These are phyloP conservation scores for Chalciporus piperatus DNA, from an alignment of 768 basidiomycete species.

Conservation along the genomic window DNA sequence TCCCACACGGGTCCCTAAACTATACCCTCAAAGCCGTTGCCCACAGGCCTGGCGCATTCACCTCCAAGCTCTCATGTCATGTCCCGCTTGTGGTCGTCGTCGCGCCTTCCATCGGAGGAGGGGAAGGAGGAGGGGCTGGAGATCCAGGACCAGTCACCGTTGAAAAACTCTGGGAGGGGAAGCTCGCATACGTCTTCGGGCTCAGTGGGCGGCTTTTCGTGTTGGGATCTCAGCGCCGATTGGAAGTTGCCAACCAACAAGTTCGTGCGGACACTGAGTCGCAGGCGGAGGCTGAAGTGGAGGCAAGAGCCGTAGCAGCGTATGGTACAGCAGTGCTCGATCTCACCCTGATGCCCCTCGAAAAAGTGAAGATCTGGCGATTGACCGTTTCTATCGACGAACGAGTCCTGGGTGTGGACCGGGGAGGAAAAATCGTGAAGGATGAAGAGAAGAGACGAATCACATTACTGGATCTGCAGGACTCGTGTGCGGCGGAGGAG, in stretches of 20 bases:
- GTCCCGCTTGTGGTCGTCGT: slow-evolving; percentile 76
- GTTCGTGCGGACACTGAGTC: not conserved
- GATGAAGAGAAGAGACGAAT: slow-evolving; percentile 11
- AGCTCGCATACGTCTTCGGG: slow-evolving; percentile 78
- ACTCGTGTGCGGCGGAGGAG: slow-evolving; percentile 16
- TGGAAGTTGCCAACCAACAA: not conserved
- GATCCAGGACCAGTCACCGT: slow-evolving; percentile 80
- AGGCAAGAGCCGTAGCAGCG: slow-evolving; percentile 10
- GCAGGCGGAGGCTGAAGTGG: too few species aligned
- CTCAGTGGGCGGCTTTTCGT: slow-evolving; percentile 79
- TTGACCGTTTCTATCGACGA: slow-evolving; percentile 74
- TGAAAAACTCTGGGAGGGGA: slow-evolving; percentile 88
- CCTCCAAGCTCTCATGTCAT: slow-evolving; percentile 64
- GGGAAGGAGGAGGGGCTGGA: slow-evolving; percentile 43
- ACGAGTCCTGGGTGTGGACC: slow-evolving; percentile 11
- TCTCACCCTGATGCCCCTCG: slow-evolving; percentile 79
- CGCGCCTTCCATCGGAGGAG: slow-evolving; percentile 75
- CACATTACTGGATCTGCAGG: slow-evolving; percentile 19
- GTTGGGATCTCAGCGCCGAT: slow-evolving; percentile 49
- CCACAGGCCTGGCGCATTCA: slow-evolving; percentile 85
- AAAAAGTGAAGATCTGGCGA: slow-evolving; percentile 82
- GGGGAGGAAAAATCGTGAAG: not conserved
- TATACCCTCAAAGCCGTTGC: slow-evolving; percentile 83
- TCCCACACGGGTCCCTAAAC: slow-evolving; percentile 69
- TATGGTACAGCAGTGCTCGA: slow-evolving; percentile 69